Base-by-base conservation (phyloP, 352 stramenopile genomes). In the Phytophthora pluvialis region DNA sequence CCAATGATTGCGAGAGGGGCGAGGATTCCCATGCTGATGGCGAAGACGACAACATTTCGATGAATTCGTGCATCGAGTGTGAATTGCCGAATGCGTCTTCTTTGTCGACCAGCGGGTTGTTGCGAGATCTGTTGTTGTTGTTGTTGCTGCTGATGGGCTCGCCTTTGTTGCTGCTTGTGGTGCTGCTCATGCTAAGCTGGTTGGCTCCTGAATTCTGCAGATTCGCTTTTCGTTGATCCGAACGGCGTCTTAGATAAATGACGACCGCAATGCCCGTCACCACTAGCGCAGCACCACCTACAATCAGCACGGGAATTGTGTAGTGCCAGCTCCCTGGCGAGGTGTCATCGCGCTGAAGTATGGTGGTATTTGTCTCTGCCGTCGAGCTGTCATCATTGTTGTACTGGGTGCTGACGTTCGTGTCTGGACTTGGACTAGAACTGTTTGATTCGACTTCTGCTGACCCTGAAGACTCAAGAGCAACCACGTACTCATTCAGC, bases 251-350 rank as follows among this genome's bases (percentile, higher is more conserved):
- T 43, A 71, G 38, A 52, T 64, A 72, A 71, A 42, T 60, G 60
- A 62, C 70, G 35, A 57, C 59, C 31, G 45, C 63, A 21, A 72
- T 43, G 0, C 15, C 46, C 3, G 63, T 63, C 9, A 67, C 60
- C 3, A 70, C 11, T 5, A 75, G 25, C 2, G 56, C 45, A 3
- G 69, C 47, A 15, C 56, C 53, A 13, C 75, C 64, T 4, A 65
- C 52, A 13, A 82, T 48, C 21, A 81, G 55, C 16, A 85, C 68
- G 10, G 68, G 62, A 10, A 80, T 31, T 10, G 74, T 69, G 8
- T 21, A 75, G 47, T 33, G 75, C 47, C 36, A 81, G 12, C 16
- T 54, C 60, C 43, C 61, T 53, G 33, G 50, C 28, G 35, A 66
- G 55, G 7, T 64, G 10, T n/a, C 47, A 56, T 33, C 53, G 10